A percentile compares a stretch with the other conserved stretches of the same genome.
These are phyloP conservation scores for Termitomyces sp. DNA, from an alignment of 1,284 basidiomycete genomes.

Conservation along the genomic window DNA sequence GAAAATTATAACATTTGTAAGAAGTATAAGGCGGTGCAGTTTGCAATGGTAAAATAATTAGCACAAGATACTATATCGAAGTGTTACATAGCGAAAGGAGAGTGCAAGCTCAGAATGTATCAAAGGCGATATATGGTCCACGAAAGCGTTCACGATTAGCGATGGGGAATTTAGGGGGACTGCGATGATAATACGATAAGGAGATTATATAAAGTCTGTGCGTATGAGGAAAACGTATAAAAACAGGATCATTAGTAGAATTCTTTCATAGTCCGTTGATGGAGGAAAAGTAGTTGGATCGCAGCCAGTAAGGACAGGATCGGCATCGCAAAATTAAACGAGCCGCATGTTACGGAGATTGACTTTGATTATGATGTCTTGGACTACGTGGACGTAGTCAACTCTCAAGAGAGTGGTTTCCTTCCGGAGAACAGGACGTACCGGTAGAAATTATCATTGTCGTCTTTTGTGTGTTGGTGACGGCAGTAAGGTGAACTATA, in stretches of 20 bases:
- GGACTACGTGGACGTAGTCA: constrained; percentile 33
- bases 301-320: not conserved
- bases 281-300: not conserved
- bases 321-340: constrained; percentile 30
- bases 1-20: constrained; percentile 3
- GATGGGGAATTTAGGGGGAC: not conserved
- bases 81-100: constrained; percentile 2
- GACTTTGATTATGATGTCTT: constrained; percentile 58
- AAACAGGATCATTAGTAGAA: not conserved
- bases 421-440: constrained; percentile 22
- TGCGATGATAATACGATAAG: not conserved
- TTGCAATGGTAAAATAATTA: constrained; percentile 5
- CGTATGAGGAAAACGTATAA: not conserved
- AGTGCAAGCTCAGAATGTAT: not conserved
- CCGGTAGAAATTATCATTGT: constrained; percentile 53
- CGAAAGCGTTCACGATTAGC: constrained; percentile 2
- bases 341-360: constrained; percentile 54
- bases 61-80: constrained; percentile 2
- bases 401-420: not conserved
- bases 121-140: not conserved
- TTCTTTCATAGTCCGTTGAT: not conserved
- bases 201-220: not conserved
- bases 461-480: constrained; percentile 63
- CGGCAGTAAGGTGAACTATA: constrained; percentile 72
- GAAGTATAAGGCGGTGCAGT: not conserved